Evolutionary conservation across 805 yeast species (phyloP).

Genomic region (Wickerhamomyces bovis): DNA sequence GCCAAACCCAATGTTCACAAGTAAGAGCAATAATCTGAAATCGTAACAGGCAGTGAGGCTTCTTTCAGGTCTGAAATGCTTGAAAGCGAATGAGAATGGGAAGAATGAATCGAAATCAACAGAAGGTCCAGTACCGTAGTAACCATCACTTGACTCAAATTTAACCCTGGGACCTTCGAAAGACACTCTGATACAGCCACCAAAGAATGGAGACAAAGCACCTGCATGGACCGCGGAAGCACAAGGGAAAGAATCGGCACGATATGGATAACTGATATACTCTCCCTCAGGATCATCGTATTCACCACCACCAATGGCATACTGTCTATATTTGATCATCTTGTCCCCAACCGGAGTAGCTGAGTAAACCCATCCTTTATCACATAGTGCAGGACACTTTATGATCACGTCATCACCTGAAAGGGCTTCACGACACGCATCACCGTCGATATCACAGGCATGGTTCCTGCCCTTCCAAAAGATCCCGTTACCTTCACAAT

Average conservation of each 20-base stretch:
- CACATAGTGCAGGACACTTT: conserved; percentile 88
- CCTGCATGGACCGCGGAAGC: conserved; percentile 91
- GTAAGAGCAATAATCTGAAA: conserved; percentile 52
- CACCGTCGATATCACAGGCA: conserved; percentile 68
- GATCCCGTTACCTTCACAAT: conserved; percentile 39
- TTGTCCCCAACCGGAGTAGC: conserved; percentile 68
- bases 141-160: conserved; percentile 46
- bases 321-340: conserved; percentile 63
- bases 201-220: conserved; percentile 58
- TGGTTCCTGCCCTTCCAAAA: conserved; percentile 76
- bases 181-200: conserved; percentile 70
- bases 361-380: conserved; percentile 69
- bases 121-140: conserved; percentile 42
- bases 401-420: conserved; percentile 42
- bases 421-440: conserved; percentile 43
- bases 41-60: conserved; percentile 55
- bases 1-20: conserved; percentile 57
- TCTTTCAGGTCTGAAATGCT: conserved; percentile 27
- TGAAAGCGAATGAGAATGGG: conserved; percentile 67
- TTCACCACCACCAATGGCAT: conserved; percentile 71
- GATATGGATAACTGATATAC: conserved; percentile 50
- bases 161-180: conserved; percentile 46
- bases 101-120: conserved; percentile 64
- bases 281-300: conserved; percentile 7
- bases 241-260: conserved; percentile 88